Conservation (phyloP, 768 basidiomycete genomes). For the Dacryopinax primogenitus region DNA sequence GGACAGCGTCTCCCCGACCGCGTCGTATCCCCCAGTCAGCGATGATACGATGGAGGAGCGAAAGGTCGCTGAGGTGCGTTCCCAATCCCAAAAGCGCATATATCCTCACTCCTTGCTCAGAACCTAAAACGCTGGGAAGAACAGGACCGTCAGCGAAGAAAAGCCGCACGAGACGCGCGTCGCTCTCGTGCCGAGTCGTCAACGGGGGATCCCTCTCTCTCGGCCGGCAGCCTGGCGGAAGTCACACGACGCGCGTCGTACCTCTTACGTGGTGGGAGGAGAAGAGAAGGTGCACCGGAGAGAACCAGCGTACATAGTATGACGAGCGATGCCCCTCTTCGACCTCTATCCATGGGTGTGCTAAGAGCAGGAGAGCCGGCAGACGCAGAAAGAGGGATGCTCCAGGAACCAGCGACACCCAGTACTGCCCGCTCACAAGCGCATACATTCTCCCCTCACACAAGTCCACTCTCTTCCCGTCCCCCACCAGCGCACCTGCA, state of each 20-base stretch:
- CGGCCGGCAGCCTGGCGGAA: background rate
- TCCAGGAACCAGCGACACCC: background rate
- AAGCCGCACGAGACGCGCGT: conserved; percentile 48
- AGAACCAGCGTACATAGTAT: background rate
- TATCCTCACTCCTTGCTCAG: conserved; percentile 29
- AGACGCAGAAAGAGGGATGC: background rate
- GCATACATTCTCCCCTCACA: background rate
- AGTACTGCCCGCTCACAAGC: background rate
- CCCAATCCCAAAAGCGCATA: conserved; percentile 13
- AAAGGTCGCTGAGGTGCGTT: conserved; percentile 55
- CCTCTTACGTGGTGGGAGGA: background rate
- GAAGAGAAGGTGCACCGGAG: background rate
- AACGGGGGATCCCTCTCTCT: background rate
- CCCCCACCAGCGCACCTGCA: no score
- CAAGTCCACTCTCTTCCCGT: background rate
- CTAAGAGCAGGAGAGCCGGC: background rate
- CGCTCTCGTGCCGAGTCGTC: background rate
- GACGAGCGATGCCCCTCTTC: background rate
- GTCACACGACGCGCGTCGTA: background rate
- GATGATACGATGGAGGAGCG: conserved; percentile 57
- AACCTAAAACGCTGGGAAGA: conserved; percentile 67
- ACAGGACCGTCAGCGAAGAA: conserved; percentile 62
- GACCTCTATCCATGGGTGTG: background rate
- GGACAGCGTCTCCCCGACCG: background rate
- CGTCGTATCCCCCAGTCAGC: conserved; percentile 49